Evolutionary conservation across 495 filamentous ascomycete species (phyloP).

Genomic region (Aspergillus affinis): DNA sequence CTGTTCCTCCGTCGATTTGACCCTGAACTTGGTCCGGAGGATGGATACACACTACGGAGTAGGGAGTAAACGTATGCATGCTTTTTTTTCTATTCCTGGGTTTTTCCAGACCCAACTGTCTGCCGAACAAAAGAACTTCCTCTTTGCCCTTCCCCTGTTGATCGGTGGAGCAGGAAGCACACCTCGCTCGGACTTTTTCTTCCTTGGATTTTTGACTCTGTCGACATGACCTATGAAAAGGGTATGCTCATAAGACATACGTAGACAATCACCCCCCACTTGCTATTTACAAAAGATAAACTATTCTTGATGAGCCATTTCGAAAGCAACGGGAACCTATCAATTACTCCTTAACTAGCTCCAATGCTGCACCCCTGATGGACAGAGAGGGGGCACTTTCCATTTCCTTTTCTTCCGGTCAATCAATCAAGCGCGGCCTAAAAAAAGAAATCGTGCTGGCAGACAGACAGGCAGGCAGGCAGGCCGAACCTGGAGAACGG

Average conservation of each 20-base stretch:
- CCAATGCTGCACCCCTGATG: not conserved
- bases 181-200: not conserved
- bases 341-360: not conserved
- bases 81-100: not conserved
- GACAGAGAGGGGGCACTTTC: not conserved
- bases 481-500: not conserved
- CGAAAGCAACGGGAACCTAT: not conserved
- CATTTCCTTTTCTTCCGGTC: not conserved
- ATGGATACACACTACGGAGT: not conserved
- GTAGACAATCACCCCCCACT: not conserved
- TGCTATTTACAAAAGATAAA: not conserved
- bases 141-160: slow-evolving; percentile 20
- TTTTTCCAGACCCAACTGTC: not conserved
- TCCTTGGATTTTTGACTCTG: not conserved
- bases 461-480: not conserved
- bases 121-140: slow-evolving; percentile 2
- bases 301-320: not conserved
- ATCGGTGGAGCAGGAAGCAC: slow-evolving; percentile 22
- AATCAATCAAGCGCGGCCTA: not conserved
- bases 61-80: not conserved
- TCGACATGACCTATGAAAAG: not conserved
- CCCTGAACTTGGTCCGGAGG: not conserved
- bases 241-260: too few species aligned
- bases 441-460: not conserved
- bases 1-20: not conserved